Evolutionary conservation across 352 stramenopile species (phyloP), one percentile per base, ranked within the genome.

Genomic region (Phytophthora fragariaefolia): DNA sequence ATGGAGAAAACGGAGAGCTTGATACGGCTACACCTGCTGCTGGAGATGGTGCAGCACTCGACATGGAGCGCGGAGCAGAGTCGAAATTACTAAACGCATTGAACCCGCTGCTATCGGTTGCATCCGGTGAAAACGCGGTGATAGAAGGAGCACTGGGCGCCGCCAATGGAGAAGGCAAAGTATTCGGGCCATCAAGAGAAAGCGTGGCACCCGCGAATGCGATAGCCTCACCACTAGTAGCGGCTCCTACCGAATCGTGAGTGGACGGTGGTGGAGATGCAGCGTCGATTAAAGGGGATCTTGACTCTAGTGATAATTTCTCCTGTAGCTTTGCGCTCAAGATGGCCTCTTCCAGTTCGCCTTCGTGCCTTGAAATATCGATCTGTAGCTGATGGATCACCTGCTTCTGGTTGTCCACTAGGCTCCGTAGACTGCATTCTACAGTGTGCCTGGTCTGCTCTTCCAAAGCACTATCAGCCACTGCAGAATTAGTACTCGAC

Each of bases 341-440:
- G n/a, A 77, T 58, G 1, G 47, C 59, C 56, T 89, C 53, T 58
- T 83, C 69, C 26, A 93, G 59, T 66, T 92, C 75, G 12, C 42
- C 28, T 64, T 93, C 86, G 46, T 80, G 74, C 9, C 54, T 58
- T 8, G 71, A 49, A 54, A 94, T 71, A 13, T 93, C 86, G 13
- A 47, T 40, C 50, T 90, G 70, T 23, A 93, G 64, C 27, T 79
- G 76, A n/a, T 80, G 62, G 46, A 93, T 75, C 9, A 77, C 18
- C 20, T 76, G 63, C 58, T 85, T 85, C 55, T 92, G 83, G 36
- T 76, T 80, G 4, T 81, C 79, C 27, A 93, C 74, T 27, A 94
- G 62, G 24, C 66, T 63, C 6, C 72, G 76, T 52, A 94, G 64
- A 62, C 63, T 89, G 13, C 72, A 66, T 51, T 90, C 80, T 4